Conservation (phyloP, 495 filamentous ascomycete species). For the Eremomyces bilateralis region DNA sequence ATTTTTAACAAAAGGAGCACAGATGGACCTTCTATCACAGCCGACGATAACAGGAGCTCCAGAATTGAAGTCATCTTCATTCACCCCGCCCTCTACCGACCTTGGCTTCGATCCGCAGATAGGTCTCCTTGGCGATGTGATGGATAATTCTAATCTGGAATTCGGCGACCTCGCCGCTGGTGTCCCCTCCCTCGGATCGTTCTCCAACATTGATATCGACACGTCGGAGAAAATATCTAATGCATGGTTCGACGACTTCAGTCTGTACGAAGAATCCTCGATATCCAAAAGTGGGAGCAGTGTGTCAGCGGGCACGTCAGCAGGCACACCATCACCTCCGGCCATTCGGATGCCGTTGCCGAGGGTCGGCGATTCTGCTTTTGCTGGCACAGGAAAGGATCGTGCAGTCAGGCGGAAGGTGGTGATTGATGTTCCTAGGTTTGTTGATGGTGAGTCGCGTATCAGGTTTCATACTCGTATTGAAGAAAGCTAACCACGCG, state of each 20-base stretch:
- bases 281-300: not conserved
- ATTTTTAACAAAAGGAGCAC: no score
- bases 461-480: slow-evolving; percentile 3
- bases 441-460: slow-evolving; percentile 16
- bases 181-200: not conserved
- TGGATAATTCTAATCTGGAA: not conserved
- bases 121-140: not conserved
- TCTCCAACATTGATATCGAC: not conserved
- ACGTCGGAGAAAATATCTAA: not conserved
- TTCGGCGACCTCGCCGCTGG: not conserved
- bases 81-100: no score
- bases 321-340: slow-evolving; percentile 5
- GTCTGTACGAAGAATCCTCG: no score
- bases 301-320: not conserved
- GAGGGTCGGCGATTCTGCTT: not conserved
- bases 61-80: no score
- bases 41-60: no score
- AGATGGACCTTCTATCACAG: no score
- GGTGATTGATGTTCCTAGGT: slow-evolving; percentile 16
- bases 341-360: slow-evolving; percentile 2
- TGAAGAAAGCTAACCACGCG: not conserved
- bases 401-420: slow-evolving; percentile 8
- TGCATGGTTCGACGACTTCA: not conserved
- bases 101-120: no score
- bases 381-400: not conserved